A percentile compares a stretch with the other conserved stretches of the same genome.
phyloP scores from a whole-genome alignment of 306 rosid genomes.

The Vicia sativa region DNA sequence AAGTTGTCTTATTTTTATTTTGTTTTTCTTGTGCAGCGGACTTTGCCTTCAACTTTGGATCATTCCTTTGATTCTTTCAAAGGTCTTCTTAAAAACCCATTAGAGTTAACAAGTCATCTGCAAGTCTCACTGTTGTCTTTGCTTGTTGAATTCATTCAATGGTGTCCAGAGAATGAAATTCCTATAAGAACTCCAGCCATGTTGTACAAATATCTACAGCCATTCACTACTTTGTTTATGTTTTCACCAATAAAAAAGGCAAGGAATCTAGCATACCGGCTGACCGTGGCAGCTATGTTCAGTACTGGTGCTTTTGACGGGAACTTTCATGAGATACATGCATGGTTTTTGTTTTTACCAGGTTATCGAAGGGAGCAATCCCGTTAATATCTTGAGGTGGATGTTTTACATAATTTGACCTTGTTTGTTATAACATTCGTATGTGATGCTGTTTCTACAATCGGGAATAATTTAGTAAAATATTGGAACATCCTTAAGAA shows the following conservation, averaged over 20 bases:
- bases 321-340: slow-evolving; percentile 67
- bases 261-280: slow-evolving; percentile 61
- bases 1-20: slow-evolving; percentile 36
- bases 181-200: slow-evolving; percentile 66
- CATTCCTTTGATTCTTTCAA: slow-evolving; percentile 77
- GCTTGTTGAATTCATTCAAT: slow-evolving; percentile 68
- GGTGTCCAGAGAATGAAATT: slow-evolving; percentile 60
- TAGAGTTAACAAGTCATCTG: slow-evolving; percentile 53
- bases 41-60: slow-evolving; percentile 60
- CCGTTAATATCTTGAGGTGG: slow-evolving; percentile 42
- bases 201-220: slow-evolving; percentile 83
- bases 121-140: slow-evolving; percentile 77
- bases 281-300: slow-evolving; percentile 78
- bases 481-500: slow-evolving; percentile 67
- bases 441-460: slow-evolving; percentile 81
- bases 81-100: slow-evolving; percentile 64
- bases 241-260: slow-evolving; percentile 56
- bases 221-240: slow-evolving; percentile 67
- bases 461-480: slow-evolving; percentile 77
- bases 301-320: slow-evolving; percentile 92
- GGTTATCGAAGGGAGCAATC: slow-evolving; percentile 55
- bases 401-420: slow-evolving; percentile 55
- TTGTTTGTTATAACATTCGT: slow-evolving; percentile 71
- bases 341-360: slow-evolving; percentile 85
- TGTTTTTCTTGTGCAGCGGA: slow-evolving; percentile 61